phyloP scores from a whole-genome alignment of 2,329 filamentous ascomycete species.

The Talaromyces marneffei region DNA sequence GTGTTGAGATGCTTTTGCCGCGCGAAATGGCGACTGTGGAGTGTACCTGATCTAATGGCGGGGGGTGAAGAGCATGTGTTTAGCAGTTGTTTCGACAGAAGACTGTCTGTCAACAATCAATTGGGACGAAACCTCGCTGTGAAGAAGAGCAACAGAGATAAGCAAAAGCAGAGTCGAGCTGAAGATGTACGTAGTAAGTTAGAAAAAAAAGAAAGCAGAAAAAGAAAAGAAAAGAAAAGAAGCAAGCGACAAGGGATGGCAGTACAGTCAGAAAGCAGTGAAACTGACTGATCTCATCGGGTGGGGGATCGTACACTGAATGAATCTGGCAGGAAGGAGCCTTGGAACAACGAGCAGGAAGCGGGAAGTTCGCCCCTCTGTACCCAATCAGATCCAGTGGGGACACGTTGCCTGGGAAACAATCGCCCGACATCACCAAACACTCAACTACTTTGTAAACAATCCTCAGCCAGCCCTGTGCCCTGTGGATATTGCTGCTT shows the following conservation, averaged over 20 bases:
- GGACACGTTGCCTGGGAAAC: conserved; percentile 12
- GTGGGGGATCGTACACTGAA: neutral
- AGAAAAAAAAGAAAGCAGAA: no score
- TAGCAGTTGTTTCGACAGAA: neutral
- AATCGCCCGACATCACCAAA: neutral
- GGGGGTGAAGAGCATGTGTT: conserved; percentile 4
- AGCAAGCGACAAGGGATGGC: neutral
- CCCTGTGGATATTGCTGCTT: neutral
- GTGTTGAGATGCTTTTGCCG: neutral
- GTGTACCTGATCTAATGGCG: neutral
- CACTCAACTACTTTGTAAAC: no score
- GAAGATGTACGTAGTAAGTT: neutral
- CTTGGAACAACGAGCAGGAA: neutral
- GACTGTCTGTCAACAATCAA: neutral
- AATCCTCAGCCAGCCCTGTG: conserved; percentile 12
- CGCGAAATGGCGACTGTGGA: conserved; percentile 7
- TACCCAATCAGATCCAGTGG: neutral
- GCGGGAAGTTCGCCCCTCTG: neutral
- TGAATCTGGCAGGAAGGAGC: conserved; percentile 1
- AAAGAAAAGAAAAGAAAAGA: neutral
- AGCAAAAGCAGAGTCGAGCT: neutral
- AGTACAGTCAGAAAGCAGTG: neutral
- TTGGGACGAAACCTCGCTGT: neutral
- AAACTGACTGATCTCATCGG: conserved; percentile 2
- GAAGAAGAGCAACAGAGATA: neutral